A percentile compares a stretch with the other conserved stretches of the same genome.
Evolutionary conservation across 2,329 filamentous ascomycete genomes (phyloP).

Genomic region (Thelonectria rubi): DNA sequence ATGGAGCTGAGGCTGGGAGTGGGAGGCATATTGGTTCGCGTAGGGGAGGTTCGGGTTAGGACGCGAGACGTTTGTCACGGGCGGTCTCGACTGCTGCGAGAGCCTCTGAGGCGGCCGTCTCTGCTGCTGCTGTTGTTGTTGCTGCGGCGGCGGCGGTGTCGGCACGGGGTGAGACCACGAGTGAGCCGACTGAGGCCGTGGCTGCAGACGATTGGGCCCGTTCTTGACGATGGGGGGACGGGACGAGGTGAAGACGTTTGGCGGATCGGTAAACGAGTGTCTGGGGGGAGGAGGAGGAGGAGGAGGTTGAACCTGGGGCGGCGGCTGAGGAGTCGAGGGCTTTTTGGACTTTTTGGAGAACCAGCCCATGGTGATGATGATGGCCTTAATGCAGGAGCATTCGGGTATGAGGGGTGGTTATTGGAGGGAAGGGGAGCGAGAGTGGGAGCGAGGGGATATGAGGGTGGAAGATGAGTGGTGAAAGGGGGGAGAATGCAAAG

Average conservation of each 20-base stretch:
- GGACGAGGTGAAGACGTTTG: conserved; percentile 32
- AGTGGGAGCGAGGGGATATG: not conserved
- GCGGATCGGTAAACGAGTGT: conserved; percentile 29
- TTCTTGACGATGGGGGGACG: conserved; percentile 10
- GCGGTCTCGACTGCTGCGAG: conserved; percentile 11
- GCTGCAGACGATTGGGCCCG: conserved; percentile 10
- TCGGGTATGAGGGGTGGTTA: not conserved
- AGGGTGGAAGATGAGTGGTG: conserved; percentile 1
- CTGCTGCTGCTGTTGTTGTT: conserved; percentile 21
- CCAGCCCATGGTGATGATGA: conserved; percentile 14
- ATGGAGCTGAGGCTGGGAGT: conserved; percentile 38
- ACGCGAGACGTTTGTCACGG: conserved; percentile 12
- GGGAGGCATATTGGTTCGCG: conserved; percentile 33
- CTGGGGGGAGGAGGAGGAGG: conserved; percentile 9
- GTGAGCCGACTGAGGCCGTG: not conserved
- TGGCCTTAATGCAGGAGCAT: not conserved
- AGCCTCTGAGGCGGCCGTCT: conserved; percentile 8
- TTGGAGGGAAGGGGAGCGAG: not conserved
- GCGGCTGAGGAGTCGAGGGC: not conserved
- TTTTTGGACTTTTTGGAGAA: conserved; percentile 18
- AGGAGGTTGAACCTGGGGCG: not conserved
- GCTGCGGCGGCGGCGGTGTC: conserved; percentile 7
- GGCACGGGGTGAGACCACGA: not conserved
- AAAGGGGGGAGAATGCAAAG: too few relatives aligned
- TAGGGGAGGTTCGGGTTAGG: conserved; percentile 27